These are phyloP conservation scores for Metschnikowia sp. DNA, from an alignment of 805 yeast genomes.

Conservation along the genomic window DNA sequence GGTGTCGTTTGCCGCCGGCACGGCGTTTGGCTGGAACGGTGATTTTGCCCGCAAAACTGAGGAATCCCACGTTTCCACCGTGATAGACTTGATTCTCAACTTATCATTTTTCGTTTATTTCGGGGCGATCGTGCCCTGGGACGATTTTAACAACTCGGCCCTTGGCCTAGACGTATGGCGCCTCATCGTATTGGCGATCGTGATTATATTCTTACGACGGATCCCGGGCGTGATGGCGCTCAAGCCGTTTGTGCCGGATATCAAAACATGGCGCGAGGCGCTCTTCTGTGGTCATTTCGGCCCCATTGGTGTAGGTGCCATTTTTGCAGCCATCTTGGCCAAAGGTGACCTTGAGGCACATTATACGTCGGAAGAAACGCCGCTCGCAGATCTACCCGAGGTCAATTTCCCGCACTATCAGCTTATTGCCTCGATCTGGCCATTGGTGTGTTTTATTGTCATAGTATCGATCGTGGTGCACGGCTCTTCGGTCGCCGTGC, in stretches of 20 bases:
- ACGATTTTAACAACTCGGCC: conserved; percentile 56
- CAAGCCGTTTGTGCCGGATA: conserved; percentile 80
- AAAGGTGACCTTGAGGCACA: conserved; percentile 63
- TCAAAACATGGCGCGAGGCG: conserved; percentile 91
- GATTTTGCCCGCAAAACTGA: conserved; percentile 80
- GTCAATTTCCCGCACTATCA: conserved; percentile 51
- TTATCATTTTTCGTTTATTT: conserved; percentile 85
- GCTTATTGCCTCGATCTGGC: conserved; percentile 65
- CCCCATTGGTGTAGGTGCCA: conserved; percentile 93
- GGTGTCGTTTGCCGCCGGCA: conserved; percentile 89
- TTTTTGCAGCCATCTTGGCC: conserved; percentile 79
- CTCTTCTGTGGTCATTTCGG: conserved; percentile 94
- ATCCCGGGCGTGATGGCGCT: conserved; percentile 75
- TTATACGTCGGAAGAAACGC: conserved; percentile 52
- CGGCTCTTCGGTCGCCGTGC: conserved; percentile 61
- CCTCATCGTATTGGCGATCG: conserved; percentile 67
- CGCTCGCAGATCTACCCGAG: conserved; percentile 48
- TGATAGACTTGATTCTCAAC: conserved; percentile 80
- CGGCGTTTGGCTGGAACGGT: conserved; percentile 93
- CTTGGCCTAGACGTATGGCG: conserved; percentile 79
- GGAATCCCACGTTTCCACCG: conserved; percentile 83
- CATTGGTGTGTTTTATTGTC: conserved; percentile 61
- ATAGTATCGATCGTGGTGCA: conserved; percentile 82
- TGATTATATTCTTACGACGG: conserved; percentile 71
- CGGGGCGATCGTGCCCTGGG: conserved; percentile 92